Evolutionary conservation across 1,139 yeast species (phyloP), one percentile per base, ranked within the genome.

Genomic region (Spathaspora sp.): DNA sequence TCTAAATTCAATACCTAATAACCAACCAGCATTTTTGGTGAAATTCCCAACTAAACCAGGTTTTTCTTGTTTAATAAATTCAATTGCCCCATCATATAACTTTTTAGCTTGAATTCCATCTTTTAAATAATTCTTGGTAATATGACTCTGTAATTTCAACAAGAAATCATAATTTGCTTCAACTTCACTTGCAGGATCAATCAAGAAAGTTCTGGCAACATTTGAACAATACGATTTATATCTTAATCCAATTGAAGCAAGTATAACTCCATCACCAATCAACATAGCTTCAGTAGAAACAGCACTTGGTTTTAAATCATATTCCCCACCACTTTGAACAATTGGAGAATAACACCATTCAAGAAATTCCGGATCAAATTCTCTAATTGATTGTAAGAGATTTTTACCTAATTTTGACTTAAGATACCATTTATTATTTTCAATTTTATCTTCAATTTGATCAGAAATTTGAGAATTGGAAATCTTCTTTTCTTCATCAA

Each of bases 331-430:
- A 56, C 95, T 86, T 67, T 91, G 96, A 49, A 93, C 78, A 47
- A 89, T 87, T 26, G 99, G 98, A 42, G 90, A 82, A 65, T 89
- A 90, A 57, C 97, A 88, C 97, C 97, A 93, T 65, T 93, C 98
- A 33, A 93, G 70, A 52, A 83, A 81, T 51, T 82, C 84, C 3
- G 86, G 74, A 58, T 89, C 96, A 56, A 89, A 86, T 47, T 82
- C 82, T 42, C 70, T 60, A 47, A 61, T 55, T 33, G 68, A 70
- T 38, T 69, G 75, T 50, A 71, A 63, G 27, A 79, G 61, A 48
- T 77, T 79, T 54, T 83, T 76, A 52, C 86, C 91, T 41, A 80
- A 61, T 8, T 83, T 77, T 8, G 81, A 65, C 57, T 85, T 86
- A 55, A 77, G 67, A 64, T 86, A 81, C 74, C 89, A 87, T 58